phyloP scores from a whole-genome alignment of 2,329 filamentous ascomycete genomes.

The Alternaria infectoria region DNA sequence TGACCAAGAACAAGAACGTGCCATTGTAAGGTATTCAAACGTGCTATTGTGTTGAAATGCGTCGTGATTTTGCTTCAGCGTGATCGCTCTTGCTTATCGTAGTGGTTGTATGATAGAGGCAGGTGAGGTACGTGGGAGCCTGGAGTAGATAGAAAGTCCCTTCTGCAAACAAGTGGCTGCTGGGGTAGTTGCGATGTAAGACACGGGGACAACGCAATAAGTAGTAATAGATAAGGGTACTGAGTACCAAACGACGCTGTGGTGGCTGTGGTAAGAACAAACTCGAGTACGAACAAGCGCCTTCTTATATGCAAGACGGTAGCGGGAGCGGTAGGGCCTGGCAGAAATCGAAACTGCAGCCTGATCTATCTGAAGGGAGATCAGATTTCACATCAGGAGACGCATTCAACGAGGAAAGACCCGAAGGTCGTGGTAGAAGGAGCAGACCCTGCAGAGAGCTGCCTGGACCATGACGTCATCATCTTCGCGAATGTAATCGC shows the following conservation, averaged over 20 bases:
- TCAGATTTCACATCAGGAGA: not conserved
- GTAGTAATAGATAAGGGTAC: not conserved
- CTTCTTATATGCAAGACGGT: not conserved
- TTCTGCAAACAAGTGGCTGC: not conserved
- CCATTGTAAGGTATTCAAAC: not conserved
- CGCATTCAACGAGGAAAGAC: not conserved
- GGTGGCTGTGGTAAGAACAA: not conserved
- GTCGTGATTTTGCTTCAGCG: not conserved
- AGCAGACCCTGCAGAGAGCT: not conserved
- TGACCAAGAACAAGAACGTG: not conserved
- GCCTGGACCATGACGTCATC: not conserved
- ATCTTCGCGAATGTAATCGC: accelerated
- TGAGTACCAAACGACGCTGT: not conserved
- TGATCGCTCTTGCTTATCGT: not conserved
- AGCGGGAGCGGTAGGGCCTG: not conserved
- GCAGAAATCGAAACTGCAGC: not conserved
- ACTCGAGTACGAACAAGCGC: not conserved
- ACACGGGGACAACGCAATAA: not conserved
- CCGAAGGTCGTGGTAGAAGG: not conserved
- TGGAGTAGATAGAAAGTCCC: not conserved
- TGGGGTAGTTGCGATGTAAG: not conserved
- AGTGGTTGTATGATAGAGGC: not conserved
- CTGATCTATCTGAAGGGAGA: not conserved
- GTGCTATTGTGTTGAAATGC: not conserved
- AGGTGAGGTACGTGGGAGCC: not conserved